A percentile compares a stretch with the other conserved stretches of the same genome.
phyloP scores from a whole-genome alignment of 768 basidiomycete species.

The Amanita inopinata region DNA sequence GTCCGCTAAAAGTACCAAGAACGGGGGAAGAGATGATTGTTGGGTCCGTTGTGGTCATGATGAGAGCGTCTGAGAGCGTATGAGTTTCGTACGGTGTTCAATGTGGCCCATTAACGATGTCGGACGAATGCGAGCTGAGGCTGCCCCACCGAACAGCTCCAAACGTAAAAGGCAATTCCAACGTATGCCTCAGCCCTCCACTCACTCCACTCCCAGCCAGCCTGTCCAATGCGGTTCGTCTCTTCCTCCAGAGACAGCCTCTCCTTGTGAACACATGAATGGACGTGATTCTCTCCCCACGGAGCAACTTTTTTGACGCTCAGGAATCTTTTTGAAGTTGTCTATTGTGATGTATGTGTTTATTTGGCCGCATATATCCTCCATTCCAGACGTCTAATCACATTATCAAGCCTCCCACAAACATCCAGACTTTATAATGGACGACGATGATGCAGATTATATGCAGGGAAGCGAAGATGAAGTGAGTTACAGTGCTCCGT shows the following conservation, averaged over 20 bases:
- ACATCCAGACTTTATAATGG: constrained; percentile 38
- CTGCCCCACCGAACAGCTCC: no score
- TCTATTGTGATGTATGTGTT: no score
- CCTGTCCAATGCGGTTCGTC: neutral
- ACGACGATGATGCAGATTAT: constrained; percentile 91
- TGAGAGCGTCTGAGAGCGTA: neutral
- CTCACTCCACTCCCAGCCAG: neutral
- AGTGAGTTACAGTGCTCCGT: constrained; percentile 28
- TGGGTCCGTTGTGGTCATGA: constrained; percentile 12
- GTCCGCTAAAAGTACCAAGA: constrained; percentile 26
- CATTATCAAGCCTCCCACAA: constrained; percentile 5
- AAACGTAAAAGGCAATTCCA: no score
- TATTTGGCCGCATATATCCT: neutral
- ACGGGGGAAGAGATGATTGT: constrained; percentile 23
- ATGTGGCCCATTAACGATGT: no score
- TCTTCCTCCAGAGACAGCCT: no score
- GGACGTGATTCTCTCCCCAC: no score
- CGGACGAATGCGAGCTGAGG: no score
- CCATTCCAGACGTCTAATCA: neutral
- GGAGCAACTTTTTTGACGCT: no score
- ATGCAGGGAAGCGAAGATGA: constrained; percentile 87
- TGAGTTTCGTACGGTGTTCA: neutral
- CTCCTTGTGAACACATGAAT: no score
- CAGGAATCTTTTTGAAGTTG: no score
- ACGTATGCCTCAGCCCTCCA: no score